These are phyloP conservation scores for Styphnolobium japonicum DNA, from an alignment of 306 rosid genomes.

Conservation along the genomic window DNA sequence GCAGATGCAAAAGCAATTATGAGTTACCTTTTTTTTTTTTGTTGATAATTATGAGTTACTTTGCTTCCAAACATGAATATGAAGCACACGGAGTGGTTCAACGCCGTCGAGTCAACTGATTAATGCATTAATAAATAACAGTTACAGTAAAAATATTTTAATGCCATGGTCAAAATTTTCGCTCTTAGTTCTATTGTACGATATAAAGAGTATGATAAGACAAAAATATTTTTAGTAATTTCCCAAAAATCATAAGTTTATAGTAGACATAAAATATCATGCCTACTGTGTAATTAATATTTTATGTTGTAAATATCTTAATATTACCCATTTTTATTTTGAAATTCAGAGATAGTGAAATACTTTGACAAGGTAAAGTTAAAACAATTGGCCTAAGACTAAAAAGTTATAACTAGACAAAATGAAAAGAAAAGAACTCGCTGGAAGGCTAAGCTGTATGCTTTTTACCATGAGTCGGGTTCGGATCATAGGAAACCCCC, in stretches of 20 bases:
- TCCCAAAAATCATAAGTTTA: too few species aligned
- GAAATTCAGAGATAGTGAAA: not conserved
- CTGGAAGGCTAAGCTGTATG: not conserved
- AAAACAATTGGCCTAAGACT: not conserved
- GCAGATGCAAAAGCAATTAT: not conserved
- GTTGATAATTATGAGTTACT: too few species aligned
- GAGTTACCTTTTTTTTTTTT: too few species aligned
- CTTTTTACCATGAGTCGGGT: not conserved
- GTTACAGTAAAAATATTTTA: not conserved
- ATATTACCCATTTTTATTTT: too few species aligned
- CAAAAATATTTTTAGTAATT: too few species aligned
- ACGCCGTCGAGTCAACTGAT: not conserved
- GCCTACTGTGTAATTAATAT: too few species aligned
- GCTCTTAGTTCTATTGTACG: not conserved
- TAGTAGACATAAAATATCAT: too few species aligned
- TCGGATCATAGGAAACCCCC: not conserved
- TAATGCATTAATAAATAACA: not conserved
- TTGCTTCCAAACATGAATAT: slow-evolving; percentile 14
- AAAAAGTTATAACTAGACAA: too few species aligned
- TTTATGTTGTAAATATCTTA: too few species aligned
- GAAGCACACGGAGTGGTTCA: slow-evolving; percentile 6
- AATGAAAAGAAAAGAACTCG: too few species aligned
- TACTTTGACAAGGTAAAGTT: not conserved
- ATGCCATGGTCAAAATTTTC: not conserved
- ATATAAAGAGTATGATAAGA: too few species aligned